Conservation (phyloP, 495 filamentous ascomycete genomes). For the Sporormia fimetaria region DNA sequence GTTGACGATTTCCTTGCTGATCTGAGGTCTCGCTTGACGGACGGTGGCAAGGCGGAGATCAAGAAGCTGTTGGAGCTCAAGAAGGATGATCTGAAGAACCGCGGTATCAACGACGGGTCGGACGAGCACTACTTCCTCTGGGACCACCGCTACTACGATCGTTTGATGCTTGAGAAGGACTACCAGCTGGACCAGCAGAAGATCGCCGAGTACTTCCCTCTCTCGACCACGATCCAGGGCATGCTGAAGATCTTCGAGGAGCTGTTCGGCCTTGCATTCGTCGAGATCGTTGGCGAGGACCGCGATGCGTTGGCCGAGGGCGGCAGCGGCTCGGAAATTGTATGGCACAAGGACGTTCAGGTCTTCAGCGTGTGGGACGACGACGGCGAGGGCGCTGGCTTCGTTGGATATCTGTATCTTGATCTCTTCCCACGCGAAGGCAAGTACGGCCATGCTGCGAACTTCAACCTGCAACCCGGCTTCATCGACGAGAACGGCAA, state of each 20-base stretch:
- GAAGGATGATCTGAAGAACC: slow-evolving; percentile 56
- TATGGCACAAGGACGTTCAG: slow-evolving; percentile 62
- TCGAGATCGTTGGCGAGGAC: slow-evolving; percentile 59
- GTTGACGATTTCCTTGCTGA: slow-evolving; percentile 79
- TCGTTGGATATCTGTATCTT: slow-evolving; percentile 61
- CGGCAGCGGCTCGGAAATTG: slow-evolving; percentile 52
- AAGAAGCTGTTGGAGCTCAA: slow-evolving; percentile 64
- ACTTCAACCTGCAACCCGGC: slow-evolving; percentile 44
- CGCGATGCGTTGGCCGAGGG: slow-evolving; percentile 44
- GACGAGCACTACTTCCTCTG: slow-evolving; percentile 81
- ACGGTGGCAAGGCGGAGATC: slow-evolving; percentile 70
- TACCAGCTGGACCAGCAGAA: slow-evolving; percentile 78
- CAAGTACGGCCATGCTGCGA: slow-evolving; percentile 48
- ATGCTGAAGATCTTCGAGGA: slow-evolving; percentile 95
- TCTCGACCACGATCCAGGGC: slow-evolving; percentile 68
- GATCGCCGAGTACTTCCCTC: slow-evolving; percentile 89
- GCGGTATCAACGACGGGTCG: slow-evolving; percentile 41
- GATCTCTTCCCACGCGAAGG: slow-evolving; percentile 56
- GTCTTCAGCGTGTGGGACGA: slow-evolving; percentile 64
- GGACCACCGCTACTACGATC: slow-evolving; percentile 82
- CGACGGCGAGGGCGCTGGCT: slow-evolving; percentile 50
- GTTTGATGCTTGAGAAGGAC: slow-evolving; percentile 84
- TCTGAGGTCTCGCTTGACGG: slow-evolving; percentile 58
- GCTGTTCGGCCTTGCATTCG: slow-evolving; percentile 82
- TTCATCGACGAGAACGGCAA: slow-evolving; percentile 48